A percentile compares a stretch with the other conserved stretches of the same genome.
These are phyloP conservation scores for Diplodia corticola DNA, from an alignment of 2,329 filamentous ascomycete genomes.

Conservation along the genomic window DNA sequence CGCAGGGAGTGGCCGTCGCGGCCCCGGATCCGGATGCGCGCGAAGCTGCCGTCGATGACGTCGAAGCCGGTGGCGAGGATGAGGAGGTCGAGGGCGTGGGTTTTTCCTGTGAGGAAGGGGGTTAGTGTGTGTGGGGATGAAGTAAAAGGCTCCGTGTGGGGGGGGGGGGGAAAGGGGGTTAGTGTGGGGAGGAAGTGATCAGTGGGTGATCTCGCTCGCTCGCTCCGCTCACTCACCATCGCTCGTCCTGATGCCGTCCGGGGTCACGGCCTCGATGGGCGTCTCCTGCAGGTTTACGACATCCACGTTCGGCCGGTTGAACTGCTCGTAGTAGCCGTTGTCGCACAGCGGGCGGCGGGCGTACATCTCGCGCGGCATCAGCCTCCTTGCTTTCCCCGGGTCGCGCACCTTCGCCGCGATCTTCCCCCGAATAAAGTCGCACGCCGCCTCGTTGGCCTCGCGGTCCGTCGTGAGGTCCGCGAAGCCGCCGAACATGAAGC, in stretches of 20 bases:
- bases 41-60: conserved; percentile 39
- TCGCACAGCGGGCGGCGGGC: conserved; percentile 24
- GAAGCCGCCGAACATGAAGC: conserved; percentile 35
- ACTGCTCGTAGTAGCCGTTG: conserved; percentile 41
- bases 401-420: conserved; percentile 30
- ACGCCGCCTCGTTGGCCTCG: conserved; percentile 31
- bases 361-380: conserved; percentile 25
- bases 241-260: conserved; percentile 50
- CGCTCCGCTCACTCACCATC: conserved; percentile 51
- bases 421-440: conserved; percentile 29
- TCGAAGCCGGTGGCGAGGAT: conserved; percentile 50
- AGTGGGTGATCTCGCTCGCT: no score
- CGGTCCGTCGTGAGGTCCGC: conserved; percentile 28
- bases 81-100: conserved; percentile 54
- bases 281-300: conserved; percentile 43
- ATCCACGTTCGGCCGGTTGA: conserved; percentile 48
- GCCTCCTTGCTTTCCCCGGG: conserved; percentile 25
- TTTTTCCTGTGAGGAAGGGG: no score
- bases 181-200: no score
- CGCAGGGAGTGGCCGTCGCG: conserved; percentile 26
- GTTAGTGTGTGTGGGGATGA: no score
- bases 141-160: no score
- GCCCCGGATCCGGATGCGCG: conserved; percentile 39
- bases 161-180: no score
- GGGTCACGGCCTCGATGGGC: conserved; percentile 49